Evolutionary conservation across 140 eudicot genomes (phyloP), one percentile per base, ranked within the genome.

Genomic region (Anethum foeniculum): DNA sequence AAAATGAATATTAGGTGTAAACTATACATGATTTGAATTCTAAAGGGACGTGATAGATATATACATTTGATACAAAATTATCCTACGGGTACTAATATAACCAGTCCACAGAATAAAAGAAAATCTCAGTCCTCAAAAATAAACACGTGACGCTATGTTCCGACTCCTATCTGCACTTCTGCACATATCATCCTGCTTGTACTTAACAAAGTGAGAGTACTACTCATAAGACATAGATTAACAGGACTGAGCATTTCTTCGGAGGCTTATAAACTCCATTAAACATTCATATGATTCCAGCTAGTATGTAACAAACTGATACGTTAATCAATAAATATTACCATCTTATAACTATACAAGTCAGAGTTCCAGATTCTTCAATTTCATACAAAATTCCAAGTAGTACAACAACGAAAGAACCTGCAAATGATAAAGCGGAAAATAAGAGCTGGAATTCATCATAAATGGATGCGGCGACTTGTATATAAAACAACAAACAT

Each of bases 291-390:
- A 73, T 41, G 51, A 73, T 73, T 1, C 77, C 46, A 23, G 52
- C 16, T 71, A 41, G 9, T 10, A 19, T 39, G 21, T 8, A 41
- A 73, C 77, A 73, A 21, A 72, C 14, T 19, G 1, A 21, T 7
- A 14, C 11, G 9, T 11, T 43, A 43, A 23, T 27, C 6, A n/a
- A 43, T 9, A 25, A 74, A 21, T 1, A 19, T 19, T 74, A 74
- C 47, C 77, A 74, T 74, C 77, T 2, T 39, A 39, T 11, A 19
- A 21, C 56, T 74, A n/a, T 21, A 10, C 48, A 74, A 74, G 34
- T 74, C 77, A 74, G 16, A n/a, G 4, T 74, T 74, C 77, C 77
- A 74, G 56, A 56, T 43, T 14, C 48, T 21, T 43, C 54, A 23
- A 11, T 39, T 72, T 39, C 54, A 74, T 41, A 43, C 36, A 74